Evolutionary conservation across 805 yeast genomes (phyloP).

Genomic region (Starmerella vitae): DNA sequence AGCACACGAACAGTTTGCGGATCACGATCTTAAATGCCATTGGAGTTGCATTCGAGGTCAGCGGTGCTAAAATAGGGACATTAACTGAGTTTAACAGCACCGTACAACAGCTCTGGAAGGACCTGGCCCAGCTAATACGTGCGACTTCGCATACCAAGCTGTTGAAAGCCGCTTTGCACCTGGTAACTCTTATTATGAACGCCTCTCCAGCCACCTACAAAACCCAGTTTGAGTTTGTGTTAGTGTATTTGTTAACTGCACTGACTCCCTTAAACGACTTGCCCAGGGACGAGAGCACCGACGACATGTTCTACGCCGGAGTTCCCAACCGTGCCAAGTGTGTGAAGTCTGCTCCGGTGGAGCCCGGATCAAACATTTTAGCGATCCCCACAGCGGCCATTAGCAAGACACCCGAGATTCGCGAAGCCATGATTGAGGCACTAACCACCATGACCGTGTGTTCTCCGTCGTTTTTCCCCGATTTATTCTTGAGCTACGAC

Average conservation of each 20-base stretch:
- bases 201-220: slow-evolving; percentile 54
- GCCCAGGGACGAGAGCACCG: slow-evolving; percentile 29
- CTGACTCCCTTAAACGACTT: slow-evolving; percentile 28
- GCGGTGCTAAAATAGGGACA: slow-evolving; percentile 47
- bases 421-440: slow-evolving; percentile 76
- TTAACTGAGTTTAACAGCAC: slow-evolving; percentile 56
- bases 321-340: slow-evolving; percentile 35
- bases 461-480: slow-evolving; percentile 54
- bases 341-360: slow-evolving; percentile 38
- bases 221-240: slow-evolving; percentile 56
- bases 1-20: slow-evolving; percentile 50
- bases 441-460: slow-evolving; percentile 49
- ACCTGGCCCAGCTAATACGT: slow-evolving; percentile 66
- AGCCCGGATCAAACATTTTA: slow-evolving; percentile 20
- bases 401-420: slow-evolving; percentile 28
- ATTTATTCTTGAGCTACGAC: slow-evolving; percentile 69
- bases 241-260: slow-evolving; percentile 29
- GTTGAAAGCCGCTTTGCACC: slow-evolving; percentile 59
- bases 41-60: slow-evolving; percentile 65
- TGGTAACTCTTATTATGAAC: slow-evolving; percentile 58
- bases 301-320: slow-evolving; percentile 30
- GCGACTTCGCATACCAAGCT: slow-evolving; percentile 52
- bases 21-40: slow-evolving; percentile 68
- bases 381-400: slow-evolving; percentile 17
- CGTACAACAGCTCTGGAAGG: slow-evolving; percentile 69